Evolutionary conservation across 345 rosid species (phyloP).

Genomic region (Syzygium oleosum): DNA sequence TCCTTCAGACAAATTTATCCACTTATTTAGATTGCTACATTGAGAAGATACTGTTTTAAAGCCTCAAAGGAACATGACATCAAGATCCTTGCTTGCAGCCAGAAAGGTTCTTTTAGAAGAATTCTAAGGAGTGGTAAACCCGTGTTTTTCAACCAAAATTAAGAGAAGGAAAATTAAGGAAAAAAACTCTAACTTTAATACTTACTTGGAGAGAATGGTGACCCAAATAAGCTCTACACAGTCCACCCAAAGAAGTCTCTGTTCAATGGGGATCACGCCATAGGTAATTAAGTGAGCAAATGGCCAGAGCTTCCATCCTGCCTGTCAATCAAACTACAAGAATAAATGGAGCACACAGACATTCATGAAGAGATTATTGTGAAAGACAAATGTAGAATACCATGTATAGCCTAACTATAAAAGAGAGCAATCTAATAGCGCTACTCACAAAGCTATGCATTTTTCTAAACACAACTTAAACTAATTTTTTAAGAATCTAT

Average conservation of each 20-base stretch:
- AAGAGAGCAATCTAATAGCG: too few species aligned
- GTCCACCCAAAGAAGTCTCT: slow-evolving; percentile 97
- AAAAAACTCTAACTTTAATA: not conserved
- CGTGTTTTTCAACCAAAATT: not conserved
- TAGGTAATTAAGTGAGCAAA: slow-evolving; percentile 85
- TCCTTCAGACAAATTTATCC: not conserved
- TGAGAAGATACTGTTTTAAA: not conserved
- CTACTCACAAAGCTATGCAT: too few species aligned
- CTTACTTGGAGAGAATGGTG: slow-evolving; percentile 79
- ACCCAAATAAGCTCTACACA: slow-evolving; percentile 95
- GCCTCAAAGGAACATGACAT: not conserved
- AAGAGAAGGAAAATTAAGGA: not conserved
- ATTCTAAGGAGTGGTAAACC: not conserved
- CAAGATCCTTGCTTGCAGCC: not conserved
- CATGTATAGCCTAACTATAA: too few species aligned
- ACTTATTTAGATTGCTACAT: not conserved
- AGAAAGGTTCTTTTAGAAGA: not conserved
- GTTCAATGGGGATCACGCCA: slow-evolving; percentile 72
- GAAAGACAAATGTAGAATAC: not conserved
- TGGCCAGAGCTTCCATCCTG: slow-evolving; percentile 98
- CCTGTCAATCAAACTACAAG: slow-evolving; percentile 31
- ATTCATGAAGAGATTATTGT: not conserved
- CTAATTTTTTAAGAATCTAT: too few species aligned
- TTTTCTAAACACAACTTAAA: too few species aligned
- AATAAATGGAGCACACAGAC: not conserved